These are phyloP conservation scores for Silene vulgaris DNA, from an alignment of 179 eudicot species.

Conservation along the genomic window DNA sequence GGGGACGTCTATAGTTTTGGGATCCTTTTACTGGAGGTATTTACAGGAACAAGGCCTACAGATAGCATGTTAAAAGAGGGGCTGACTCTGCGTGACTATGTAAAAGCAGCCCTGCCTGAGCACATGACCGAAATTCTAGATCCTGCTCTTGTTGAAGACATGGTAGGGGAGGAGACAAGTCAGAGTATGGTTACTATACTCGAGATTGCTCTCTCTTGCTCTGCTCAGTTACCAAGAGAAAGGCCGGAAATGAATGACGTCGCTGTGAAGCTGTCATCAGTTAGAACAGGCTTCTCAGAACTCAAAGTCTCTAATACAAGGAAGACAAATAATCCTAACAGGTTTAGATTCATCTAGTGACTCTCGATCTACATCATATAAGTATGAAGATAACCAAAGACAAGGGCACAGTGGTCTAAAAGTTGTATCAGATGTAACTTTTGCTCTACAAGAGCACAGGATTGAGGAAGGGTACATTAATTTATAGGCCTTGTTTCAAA, in stretches of 20 bases:
- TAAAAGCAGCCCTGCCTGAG: constrained; percentile 23
- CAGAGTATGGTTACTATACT: constrained; percentile 1
- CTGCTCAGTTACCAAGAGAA: constrained; percentile 18
- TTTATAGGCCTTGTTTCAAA: too few relatives aligned
- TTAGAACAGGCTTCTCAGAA: constrained; percentile 14
- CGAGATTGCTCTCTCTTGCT: constrained; percentile 22
- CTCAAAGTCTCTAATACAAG: neutral
- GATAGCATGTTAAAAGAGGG: constrained; percentile 19
- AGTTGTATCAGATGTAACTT: too few relatives aligned
- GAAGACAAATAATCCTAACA: neutral
- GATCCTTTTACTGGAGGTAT: constrained; percentile 30
- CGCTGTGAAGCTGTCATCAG: constrained; percentile 17
- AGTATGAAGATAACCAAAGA: neutral
- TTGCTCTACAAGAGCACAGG: neutral
- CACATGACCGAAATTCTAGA: constrained; percentile 25
- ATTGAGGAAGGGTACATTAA: neutral
- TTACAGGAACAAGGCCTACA: constrained; percentile 36
- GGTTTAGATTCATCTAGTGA: neutral
- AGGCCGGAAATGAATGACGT: constrained; percentile 19
- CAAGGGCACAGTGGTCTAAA: neutral
- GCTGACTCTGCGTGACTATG: constrained; percentile 25
- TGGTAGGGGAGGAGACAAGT: constrained; percentile 2
- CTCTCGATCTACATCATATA: neutral
- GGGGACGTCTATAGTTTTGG: constrained; percentile 32
- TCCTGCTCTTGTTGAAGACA: constrained; percentile 19